Base-by-base conservation (phyloP, 2,329 filamentous ascomycete species). In the Fonsecaea pedrosoi region DNA sequence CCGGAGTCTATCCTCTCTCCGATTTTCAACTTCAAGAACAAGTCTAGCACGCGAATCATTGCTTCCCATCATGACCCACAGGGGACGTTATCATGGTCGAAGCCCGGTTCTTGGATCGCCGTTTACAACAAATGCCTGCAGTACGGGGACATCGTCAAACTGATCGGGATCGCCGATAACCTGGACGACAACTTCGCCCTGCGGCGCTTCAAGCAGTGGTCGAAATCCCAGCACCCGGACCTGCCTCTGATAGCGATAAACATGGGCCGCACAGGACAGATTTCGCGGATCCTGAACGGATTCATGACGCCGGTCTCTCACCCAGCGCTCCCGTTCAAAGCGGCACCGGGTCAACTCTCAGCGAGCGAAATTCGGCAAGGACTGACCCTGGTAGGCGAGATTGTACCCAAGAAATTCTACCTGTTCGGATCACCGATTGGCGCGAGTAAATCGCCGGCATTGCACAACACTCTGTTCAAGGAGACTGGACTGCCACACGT, bases 291-390 rank as follows among this genome's bases (percentile, higher is more conserved):
- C 54, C 82, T 96, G 66, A 99, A 99, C 78, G 84, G 86, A 35
- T 98, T 98, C 82, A 88, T 99, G 82, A 98, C 95, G 0, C 95
- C 95, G 0, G 95, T 99, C 13, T 93, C 92, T 2, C 95, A 98
- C 77, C 91, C 92, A 1, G 86, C 86, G 12, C 84, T 98, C n/a
- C 93, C 94, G 0, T 92, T 94, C 80, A 95, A 95, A 76, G 94
- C 95, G 45, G 95, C 95, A 0, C 94, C 95, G 3, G 95, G 95
- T 1, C 95, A 99, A 75, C 85, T 99, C 59, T 96, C 93, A 3
- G 93, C 94, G 0, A 86, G 88, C 1, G 94, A 99, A 73, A 97
- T 99, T 70, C 89, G 93, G 53, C 87, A 86, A 61, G 92, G 89
- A 1, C 83, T 96, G 30, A 86, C 90, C 1, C 81, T 97, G 54